phyloP scores from a whole-genome alignment of 805 yeast species.

The Teunomyces cretensis region DNA sequence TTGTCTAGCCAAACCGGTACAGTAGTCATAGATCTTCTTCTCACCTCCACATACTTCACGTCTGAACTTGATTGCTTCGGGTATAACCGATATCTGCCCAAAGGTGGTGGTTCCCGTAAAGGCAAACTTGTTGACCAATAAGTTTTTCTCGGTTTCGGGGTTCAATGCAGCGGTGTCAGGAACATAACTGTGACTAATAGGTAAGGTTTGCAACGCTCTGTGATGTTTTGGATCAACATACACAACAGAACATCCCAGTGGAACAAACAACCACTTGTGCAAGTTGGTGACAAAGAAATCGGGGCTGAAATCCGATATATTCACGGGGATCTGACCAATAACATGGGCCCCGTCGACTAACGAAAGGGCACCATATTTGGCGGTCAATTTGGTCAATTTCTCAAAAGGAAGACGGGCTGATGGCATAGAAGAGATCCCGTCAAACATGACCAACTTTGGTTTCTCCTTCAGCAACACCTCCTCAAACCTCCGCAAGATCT shows the following conservation, averaged over 20 bases:
- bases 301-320: constrained; percentile 44
- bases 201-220: constrained; percentile 50
- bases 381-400: constrained; percentile 45
- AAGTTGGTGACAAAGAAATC: constrained; percentile 63
- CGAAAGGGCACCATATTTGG: constrained; percentile 47
- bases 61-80: constrained; percentile 55
- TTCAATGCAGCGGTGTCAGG: constrained; percentile 27
- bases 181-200: constrained; percentile 52
- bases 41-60: constrained; percentile 61
- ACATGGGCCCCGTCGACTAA: constrained; percentile 75
- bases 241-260: constrained; percentile 57
- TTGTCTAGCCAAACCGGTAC: constrained; percentile 41
- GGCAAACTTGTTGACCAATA: constrained; percentile 47
- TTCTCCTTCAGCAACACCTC: constrained; percentile 17
- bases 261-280: constrained; percentile 68
- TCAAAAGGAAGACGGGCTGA: constrained; percentile 59
- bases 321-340: constrained; percentile 52
- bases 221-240: constrained; percentile 58
- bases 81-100: constrained; percentile 41
- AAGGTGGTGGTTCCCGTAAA: constrained; percentile 52
- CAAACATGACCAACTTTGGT: constrained; percentile 50
- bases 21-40: constrained; percentile 48
- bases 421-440: constrained; percentile 64
- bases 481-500: constrained; percentile 23
- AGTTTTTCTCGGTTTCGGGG: constrained; percentile 18